Percentiles rank a stretch among this genome's conserved stretches.
These are phyloP conservation scores for Leccinellum albellum DNA, from an alignment of 768 basidiomycete genomes.

Conservation along the genomic window DNA sequence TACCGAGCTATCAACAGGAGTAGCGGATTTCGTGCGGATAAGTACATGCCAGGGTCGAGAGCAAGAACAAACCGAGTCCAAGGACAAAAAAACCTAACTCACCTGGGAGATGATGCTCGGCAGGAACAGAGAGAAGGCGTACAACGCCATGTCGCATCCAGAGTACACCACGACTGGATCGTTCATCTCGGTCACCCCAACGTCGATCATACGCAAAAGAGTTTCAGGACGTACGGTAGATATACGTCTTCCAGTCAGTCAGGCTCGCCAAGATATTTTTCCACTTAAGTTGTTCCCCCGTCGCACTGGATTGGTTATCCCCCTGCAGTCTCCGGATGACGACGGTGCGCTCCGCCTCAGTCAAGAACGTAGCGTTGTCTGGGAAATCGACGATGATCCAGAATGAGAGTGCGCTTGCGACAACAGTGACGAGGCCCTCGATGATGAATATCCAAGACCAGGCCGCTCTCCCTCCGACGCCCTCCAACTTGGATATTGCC, in stretches of 20 bases:
- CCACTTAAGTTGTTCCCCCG: constrained; percentile 57
- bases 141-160: constrained; percentile 62
- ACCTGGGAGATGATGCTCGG: constrained; percentile 76
- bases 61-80: neutral
- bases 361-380: constrained; percentile 73
- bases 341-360: constrained; percentile 61
- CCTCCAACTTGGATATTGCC: constrained; percentile 69
- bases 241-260: constrained; percentile 71
- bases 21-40: neutral
- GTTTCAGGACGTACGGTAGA: constrained; percentile 22
- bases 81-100: constrained; percentile 12
- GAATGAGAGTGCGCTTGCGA: constrained; percentile 62
- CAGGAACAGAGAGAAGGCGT: constrained; percentile 77
- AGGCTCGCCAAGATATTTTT: constrained; percentile 58
- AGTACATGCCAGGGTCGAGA: neutral
- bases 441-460: constrained; percentile 78
- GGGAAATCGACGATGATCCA: constrained; percentile 84
- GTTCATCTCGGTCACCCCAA: neutral
- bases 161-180: constrained; percentile 50
- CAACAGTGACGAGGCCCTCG: constrained; percentile 63
- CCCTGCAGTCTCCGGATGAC: constrained; percentile 63
- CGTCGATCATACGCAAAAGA: neutral
- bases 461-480: constrained; percentile 60
- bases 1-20: constrained; percentile 36
- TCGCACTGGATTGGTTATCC: constrained; percentile 70